Evolutionary conservation across 2,329 filamentous ascomycete genomes (phyloP).

Genomic region (Cladosporium phlei): DNA sequence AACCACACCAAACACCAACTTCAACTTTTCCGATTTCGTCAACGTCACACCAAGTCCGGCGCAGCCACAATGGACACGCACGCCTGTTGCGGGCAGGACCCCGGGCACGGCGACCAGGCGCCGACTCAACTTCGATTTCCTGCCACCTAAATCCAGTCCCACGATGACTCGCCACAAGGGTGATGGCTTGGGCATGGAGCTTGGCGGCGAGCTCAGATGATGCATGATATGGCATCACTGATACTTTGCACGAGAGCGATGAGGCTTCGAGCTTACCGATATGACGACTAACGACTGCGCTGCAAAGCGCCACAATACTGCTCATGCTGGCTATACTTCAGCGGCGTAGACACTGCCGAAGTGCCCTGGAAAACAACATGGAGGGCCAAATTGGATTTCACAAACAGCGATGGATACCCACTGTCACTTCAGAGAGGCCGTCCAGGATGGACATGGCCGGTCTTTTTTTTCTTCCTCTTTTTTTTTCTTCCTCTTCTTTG

Average conservation of each 20-base stretch:
- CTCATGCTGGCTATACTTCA: neutral
- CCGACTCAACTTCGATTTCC: conserved; percentile 75
- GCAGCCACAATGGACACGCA: conserved; percentile 71
- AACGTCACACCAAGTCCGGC: conserved; percentile 96
- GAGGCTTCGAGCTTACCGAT: neutral
- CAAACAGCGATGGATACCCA: conserved; percentile 5
- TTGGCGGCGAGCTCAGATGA: conserved; percentile 57
- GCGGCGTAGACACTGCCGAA: neutral
- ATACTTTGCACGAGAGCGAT: neutral
- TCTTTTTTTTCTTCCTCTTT: neutral
- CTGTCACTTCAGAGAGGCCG: conserved; percentile 1
- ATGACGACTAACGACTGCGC: conserved; percentile 9
- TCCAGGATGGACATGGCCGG: neutral
- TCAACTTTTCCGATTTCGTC: conserved; percentile 95
- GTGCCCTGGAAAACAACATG: neutral
- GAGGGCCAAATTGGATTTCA: neutral
- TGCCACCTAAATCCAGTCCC: conserved; percentile 52
- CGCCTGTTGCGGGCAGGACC: conserved; percentile 60
- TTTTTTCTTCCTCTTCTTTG: no score
- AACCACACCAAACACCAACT: conserved; percentile 74
- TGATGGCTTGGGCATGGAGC: conserved; percentile 57
- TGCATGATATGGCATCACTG: neutral
- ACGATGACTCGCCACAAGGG: conserved; percentile 38
- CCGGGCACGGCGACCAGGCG: conserved; percentile 65
- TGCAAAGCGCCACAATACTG: neutral